Base-by-base conservation (phyloP, 2,329 filamentous ascomycete genomes). In the Penicillium sp. region DNA sequence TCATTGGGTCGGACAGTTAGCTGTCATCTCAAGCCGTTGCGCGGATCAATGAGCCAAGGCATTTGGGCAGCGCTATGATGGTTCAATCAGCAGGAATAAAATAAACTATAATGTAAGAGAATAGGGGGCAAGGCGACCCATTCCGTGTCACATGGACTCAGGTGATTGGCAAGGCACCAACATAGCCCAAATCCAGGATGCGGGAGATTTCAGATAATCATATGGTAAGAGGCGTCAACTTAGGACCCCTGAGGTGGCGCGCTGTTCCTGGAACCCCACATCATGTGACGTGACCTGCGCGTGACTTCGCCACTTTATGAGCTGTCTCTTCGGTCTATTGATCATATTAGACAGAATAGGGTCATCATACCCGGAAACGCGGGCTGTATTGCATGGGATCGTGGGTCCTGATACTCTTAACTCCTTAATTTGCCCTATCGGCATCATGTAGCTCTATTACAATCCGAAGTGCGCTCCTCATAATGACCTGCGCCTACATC, bases 1-100 rank as follows among this genome's bases (percentile, higher is more conserved):
- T 58, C 42, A 60, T 61, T 61, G 55, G 61, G 42, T 33, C 45
- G 25, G 49, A 57, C 53, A 49, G 44, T 42, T 51, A 57, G 25
- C 60, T 57, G 55, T 50, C 62, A 61, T 59, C 53, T 42, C 47
- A 54, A 35, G 19, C 21, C 38, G 38, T 41, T 50, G 10, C 5
- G 31, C 23, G 39, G 12, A 36, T 44, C 29, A 47, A 41, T 27
- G 19, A 47, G 31, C 25, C 1, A 48, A 38, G 29, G 33, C 17
- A 27, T n/a, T 15, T 23, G 47, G 29, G 19, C n/a, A 15, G 15
- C 9, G 10, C 9, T 21, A 25, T 13, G 9, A 31, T 13, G 15
- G 19, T 52, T 44, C 38, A 44, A 35, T 35, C 25, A 38, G 29
- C 19, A 27, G 27, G 25, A 39, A 38, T n/a, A 10, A 35, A 17